Evolutionary conservation across 495 filamentous ascomycete genomes (phyloP).

Genomic region (Lentithecium fluviatile): DNA sequence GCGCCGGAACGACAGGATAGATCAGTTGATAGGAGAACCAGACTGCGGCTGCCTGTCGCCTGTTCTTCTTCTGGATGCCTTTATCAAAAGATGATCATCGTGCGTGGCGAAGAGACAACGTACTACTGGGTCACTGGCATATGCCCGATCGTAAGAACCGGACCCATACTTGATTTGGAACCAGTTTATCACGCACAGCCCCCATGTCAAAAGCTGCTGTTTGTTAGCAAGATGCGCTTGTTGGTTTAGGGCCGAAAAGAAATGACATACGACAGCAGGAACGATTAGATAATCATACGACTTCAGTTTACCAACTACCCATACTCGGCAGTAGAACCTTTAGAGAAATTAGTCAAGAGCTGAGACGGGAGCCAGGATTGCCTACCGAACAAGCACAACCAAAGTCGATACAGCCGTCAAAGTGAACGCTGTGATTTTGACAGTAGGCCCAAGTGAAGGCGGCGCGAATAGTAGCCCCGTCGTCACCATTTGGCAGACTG

Average conservation of each 20-base stretch:
- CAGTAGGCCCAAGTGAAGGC: constrained; percentile 15
- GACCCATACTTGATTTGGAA: constrained; percentile 28
- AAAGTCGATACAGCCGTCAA: constrained; percentile 27
- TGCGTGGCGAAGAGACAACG: not conserved
- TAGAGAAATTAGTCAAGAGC: not conserved
- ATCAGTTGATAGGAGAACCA: constrained; percentile 40
- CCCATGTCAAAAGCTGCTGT: constrained; percentile 27
- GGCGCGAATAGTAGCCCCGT: constrained; percentile 20
- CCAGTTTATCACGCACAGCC: constrained; percentile 27
- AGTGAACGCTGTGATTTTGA: constrained; percentile 21
- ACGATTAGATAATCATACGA: constrained; percentile 29
- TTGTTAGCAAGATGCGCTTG: constrained; percentile 1
- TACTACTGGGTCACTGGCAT: not conserved
- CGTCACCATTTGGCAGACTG: not conserved
- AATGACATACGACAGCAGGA: constrained; percentile 17
- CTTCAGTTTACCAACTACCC: constrained; percentile 28
- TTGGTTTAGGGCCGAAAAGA: not conserved
- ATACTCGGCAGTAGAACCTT: constrained; percentile 33
- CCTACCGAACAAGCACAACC: constrained; percentile 26
- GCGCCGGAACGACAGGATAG: constrained; percentile 44
- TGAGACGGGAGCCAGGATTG: not conserved
- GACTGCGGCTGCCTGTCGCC: constrained; percentile 9
- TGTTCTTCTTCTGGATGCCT: not conserved
- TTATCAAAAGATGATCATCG: not conserved
- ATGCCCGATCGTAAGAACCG: not conserved